Evolutionary conservation across 495 filamentous ascomycete species (phyloP).

Genomic region (Staphylotrichum longicolle): DNA sequence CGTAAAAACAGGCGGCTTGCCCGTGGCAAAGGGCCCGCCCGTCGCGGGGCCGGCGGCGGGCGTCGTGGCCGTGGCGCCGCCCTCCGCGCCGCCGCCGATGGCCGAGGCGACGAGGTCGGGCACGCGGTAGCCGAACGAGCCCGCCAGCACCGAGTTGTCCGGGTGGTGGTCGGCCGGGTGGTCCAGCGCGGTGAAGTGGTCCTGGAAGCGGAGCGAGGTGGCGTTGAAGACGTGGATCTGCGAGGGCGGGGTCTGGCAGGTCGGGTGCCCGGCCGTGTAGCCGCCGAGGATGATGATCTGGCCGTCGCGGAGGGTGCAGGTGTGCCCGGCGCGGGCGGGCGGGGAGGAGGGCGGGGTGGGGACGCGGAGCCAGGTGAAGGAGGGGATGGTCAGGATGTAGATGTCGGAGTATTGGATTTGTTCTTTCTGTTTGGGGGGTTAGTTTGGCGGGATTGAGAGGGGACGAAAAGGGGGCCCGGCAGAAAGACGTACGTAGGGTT

Average conservation of each 20-base stretch:
- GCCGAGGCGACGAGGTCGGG: conserved; percentile 58
- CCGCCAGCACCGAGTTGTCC: conserved; percentile 51
- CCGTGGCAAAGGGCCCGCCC: conserved; percentile 66
- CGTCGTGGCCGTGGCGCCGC: conserved; percentile 65
- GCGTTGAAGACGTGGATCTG: conserved; percentile 55
- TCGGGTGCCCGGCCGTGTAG: conserved; percentile 58
- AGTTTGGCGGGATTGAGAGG: neutral
- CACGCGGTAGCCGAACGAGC: conserved; percentile 62
- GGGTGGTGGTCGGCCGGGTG: conserved; percentile 35
- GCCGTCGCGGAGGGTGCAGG: conserved; percentile 64
- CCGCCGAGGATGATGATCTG: conserved; percentile 74
- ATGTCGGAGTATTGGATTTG: conserved; percentile 69
- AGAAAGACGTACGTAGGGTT: conserved; percentile 45
- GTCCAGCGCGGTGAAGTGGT: conserved; percentile 52
- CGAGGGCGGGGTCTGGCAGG: conserved; percentile 49
- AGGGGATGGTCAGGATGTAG: conserved; percentile 74
- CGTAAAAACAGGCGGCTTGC: conserved; percentile 61
- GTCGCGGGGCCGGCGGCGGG: conserved; percentile 61
- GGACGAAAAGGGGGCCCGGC: neutral
- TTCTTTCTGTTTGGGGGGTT: conserved; percentile 21
- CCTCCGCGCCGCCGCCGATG: conserved; percentile 59
- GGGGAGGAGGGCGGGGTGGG: conserved; percentile 54
- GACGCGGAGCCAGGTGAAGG: conserved; percentile 71
- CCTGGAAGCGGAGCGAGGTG: conserved; percentile 58
- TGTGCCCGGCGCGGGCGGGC: conserved; percentile 64